A percentile compares a stretch with the other conserved stretches of the same genome.
Evolutionary conservation across 495 filamentous ascomycete genomes (phyloP).

Genomic region (Aspergillus nanangensis): DNA sequence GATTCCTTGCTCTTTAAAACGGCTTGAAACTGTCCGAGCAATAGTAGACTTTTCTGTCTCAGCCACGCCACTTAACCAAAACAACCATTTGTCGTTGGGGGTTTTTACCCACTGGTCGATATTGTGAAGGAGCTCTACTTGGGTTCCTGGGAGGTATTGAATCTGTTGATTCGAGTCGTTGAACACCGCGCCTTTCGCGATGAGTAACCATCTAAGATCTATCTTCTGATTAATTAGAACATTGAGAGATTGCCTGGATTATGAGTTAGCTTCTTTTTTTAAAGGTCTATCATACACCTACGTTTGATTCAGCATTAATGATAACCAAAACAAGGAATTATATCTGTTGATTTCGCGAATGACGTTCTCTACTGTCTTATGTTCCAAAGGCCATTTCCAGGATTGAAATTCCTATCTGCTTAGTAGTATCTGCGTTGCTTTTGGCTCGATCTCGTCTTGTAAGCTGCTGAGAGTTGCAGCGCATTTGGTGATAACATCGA

Average conservation of each 20-base stretch:
- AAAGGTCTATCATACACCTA: conserved; percentile 17
- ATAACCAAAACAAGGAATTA: conserved; percentile 27
- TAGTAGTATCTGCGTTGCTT: conserved; percentile 17
- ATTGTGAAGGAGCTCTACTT: conserved; percentile 20
- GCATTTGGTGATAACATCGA: conserved; percentile 20
- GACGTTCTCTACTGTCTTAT: conserved; percentile 30
- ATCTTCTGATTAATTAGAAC: conserved; percentile 6
- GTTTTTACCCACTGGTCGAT: conserved; percentile 21
- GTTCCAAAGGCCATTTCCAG: conserved; percentile 40
- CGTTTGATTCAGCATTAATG: conserved; percentile 37
- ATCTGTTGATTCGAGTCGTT: conserved; percentile 17
- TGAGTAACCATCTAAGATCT: conserved; percentile 3
- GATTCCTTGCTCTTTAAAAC: too few species aligned
- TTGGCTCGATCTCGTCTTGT: conserved; percentile 26
- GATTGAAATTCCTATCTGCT: conserved; percentile 27
- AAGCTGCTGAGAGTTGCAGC: conserved; percentile 21
- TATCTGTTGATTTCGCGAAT: conserved; percentile 28
- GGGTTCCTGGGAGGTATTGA: conserved; percentile 24
- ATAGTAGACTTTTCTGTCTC: too few species aligned
- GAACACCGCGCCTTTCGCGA: conserved; percentile 14
- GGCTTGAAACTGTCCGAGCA: too few species aligned
- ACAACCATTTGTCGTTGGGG: conserved; percentile 19
- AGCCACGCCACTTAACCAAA: conserved; percentile 37
- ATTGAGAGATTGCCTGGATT: background rate
- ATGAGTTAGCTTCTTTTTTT: background rate